Percentiles rank a stretch among this genome's conserved stretches.
phyloP scores from a whole-genome alignment of 169 alveolate species.

The Eimeria sp. region DNA sequence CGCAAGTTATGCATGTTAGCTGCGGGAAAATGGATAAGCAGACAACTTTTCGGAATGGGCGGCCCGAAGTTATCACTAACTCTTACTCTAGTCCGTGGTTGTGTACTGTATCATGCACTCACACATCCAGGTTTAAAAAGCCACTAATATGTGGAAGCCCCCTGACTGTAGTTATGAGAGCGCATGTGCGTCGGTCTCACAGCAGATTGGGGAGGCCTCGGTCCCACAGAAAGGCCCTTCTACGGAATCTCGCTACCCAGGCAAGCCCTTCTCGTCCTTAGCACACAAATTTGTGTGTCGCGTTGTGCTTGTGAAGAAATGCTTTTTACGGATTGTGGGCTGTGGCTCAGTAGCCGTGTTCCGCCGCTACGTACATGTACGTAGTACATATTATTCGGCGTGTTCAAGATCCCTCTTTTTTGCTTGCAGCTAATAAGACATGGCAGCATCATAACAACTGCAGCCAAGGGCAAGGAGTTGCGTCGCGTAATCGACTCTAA shows the following conservation, averaged over 20 bases:
- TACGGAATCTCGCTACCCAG: constrained; percentile 80
- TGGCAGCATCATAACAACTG: constrained; percentile 80
- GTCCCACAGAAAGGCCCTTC: constrained; percentile 76
- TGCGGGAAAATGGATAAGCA: background rate
- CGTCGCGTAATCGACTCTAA: constrained; percentile 72
- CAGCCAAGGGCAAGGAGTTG: constrained; percentile 79
- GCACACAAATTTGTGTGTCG: background rate
- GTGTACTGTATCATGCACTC: background rate
- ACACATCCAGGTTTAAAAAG: background rate
- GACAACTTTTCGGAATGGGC: background rate
- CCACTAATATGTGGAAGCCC: background rate
- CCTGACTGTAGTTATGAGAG: constrained; percentile 54
- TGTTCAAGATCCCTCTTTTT: background rate
- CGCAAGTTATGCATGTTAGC: background rate
- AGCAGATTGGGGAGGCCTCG: constrained; percentile 76
- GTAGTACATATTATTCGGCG: background rate
- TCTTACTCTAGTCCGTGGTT: background rate
- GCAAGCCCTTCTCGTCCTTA: background rate
- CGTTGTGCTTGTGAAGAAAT: background rate
- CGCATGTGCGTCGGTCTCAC: constrained; percentile 66
- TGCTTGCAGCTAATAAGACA: constrained; percentile 74
- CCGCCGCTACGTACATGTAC: background rate
- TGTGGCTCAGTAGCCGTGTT: background rate
- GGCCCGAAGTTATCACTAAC: background rate
- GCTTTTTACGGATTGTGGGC: background rate